Base-by-base conservation (phyloP, 1,284 basidiomycete genomes). In the Tilletia caries region DNA sequence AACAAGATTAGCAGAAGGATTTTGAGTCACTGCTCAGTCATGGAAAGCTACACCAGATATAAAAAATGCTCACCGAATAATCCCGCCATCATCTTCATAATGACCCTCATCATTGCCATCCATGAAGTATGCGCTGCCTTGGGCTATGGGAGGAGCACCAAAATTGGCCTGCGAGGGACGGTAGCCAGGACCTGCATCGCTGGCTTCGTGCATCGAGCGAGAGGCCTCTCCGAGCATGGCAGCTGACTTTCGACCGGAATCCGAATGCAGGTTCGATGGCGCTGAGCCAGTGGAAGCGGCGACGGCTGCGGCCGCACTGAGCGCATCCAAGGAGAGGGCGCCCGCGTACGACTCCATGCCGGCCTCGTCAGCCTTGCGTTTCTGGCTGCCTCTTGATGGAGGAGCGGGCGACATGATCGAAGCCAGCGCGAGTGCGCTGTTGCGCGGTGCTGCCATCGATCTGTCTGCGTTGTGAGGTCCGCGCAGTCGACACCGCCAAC, bases 81-180 rank as follows among this genome's bases (percentile, higher is more conserved):
- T 62, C 13, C 71, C 71, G n/a, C 71, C 71, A 37, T 72, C 71
- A 25, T 72, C 71, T 6, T 70, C 71, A 12, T 37, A 69, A 15
- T 60, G 34, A 15, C 58, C 68, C 3, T 64, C 64, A n/a, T 34
- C 67, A 23, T 65, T 46, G 15, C 46, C 65, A 46, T 43, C 62
- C 27, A 33, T 37, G 67, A 48, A 23, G 20, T 64, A 29, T 20
- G 25, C 46, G 18, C 25, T 33, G 32, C 32, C 34, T 29, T 27
- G 20, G 10, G 48, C 48, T 20, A 8, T 3, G 29, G 12, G 23
- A 29, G 25, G 13, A 32, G 62, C 32, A 20, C 20, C 62, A 8
- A 34, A 37, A 13, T 37, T 23, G 23, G 27, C 18, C 25, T 60
- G 27, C 12, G 27, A 29, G 23, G 18, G 54, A 20, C 18, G 27